A percentile compares a stretch with the other conserved stretches of the same genome.
Conservation (phyloP, 108 stramenopile genomes). For the Cylindrotheca fusiformis region DNA sequence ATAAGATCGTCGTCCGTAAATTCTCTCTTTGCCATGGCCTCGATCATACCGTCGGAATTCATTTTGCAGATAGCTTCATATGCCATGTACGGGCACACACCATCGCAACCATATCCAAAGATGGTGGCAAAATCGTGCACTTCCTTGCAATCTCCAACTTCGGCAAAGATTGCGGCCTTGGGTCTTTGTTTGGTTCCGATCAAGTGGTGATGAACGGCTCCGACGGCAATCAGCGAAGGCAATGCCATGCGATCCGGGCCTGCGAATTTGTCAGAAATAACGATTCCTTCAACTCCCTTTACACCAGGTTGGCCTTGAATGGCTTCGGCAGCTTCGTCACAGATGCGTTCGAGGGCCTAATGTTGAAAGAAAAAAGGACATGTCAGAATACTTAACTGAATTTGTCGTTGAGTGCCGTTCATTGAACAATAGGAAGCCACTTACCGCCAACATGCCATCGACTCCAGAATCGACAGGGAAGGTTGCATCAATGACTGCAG, state of each 20-base stretch:
- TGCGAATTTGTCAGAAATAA: slow-evolving; percentile 86
- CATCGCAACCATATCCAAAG: slow-evolving; percentile 95
- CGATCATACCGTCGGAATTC: slow-evolving; percentile 87
- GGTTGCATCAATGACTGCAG: slow-evolving; percentile 88
- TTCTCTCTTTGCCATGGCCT: slow-evolving; percentile 81
- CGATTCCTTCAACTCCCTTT: slow-evolving; percentile 84
- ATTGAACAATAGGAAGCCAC: slow-evolving; percentile 28
- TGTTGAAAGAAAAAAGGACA: slow-evolving; percentile 5
- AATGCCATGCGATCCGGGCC: slow-evolving; percentile 90
- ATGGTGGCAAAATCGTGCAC: slow-evolving; percentile 92
- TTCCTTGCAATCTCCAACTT: slow-evolving; percentile 96
- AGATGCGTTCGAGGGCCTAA: slow-evolving; percentile 89
- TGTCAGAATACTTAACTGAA: too few species aligned
- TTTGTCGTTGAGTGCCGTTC: too few species aligned
- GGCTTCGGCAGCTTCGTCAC: slow-evolving; percentile 89
- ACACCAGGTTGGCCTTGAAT: slow-evolving; percentile 75
- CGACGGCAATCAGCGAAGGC: slow-evolving; percentile 92
- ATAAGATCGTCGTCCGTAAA: slow-evolving; percentile 86
- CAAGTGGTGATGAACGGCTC: slow-evolving; percentile 97
- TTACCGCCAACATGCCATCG: slow-evolving; percentile 88
- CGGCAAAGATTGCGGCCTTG: slow-evolving; percentile 93
- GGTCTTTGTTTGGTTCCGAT: slow-evolving; percentile 92
- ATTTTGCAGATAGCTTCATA: slow-evolving; percentile 96
- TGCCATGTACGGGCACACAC: slow-evolving; percentile 96
- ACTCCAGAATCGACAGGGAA: slow-evolving; percentile 86